Evolutionary conservation across 148 eudicot genomes (phyloP).

Genomic region (Chenopodium quinoa): DNA sequence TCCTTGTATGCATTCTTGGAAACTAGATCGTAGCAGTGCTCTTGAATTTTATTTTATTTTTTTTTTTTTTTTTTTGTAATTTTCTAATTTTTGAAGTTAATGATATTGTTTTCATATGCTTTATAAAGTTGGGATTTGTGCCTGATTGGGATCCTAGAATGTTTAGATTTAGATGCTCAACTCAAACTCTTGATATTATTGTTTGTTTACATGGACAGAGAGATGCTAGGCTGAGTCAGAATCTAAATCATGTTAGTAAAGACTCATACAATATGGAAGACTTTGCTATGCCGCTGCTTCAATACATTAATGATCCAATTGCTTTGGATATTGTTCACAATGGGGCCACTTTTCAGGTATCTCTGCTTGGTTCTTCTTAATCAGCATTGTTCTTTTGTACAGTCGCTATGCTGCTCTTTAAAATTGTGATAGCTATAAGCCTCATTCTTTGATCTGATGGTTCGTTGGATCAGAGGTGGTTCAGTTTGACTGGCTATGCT

Average conservation of each 20-base stretch:
- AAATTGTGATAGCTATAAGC: neutral
- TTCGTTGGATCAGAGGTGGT: neutral
- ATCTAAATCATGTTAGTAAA: constrained; percentile 31
- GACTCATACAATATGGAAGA: constrained; percentile 77
- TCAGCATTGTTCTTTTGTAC: constrained; percentile 12
- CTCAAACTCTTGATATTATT: constrained; percentile 1
- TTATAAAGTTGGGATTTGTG: neutral
- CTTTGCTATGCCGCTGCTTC: constrained; percentile 74
- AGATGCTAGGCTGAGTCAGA: constrained; percentile 52
- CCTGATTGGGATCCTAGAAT: neutral
- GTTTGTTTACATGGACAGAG: constrained; percentile 49
- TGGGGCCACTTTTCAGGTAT: constrained; percentile 98
- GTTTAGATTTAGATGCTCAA: neutral
- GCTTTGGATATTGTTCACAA: constrained; percentile 86
- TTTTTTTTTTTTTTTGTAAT: too few relatives aligned
- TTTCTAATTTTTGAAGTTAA: neutral
- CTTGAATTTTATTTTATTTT: too few relatives aligned
- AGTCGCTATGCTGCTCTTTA: neutral
- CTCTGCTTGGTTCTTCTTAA: constrained; percentile 1
- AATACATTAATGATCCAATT: constrained; percentile 73
- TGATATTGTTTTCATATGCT: neutral
- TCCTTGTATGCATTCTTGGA: too few relatives aligned
- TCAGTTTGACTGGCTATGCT: neutral
- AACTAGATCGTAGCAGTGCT: too few relatives aligned
- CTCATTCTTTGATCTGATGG: neutral